phyloP scores from a whole-genome alignment of 1,139 yeast genomes.

The Scheffersomyces cryptocercus region DNA sequence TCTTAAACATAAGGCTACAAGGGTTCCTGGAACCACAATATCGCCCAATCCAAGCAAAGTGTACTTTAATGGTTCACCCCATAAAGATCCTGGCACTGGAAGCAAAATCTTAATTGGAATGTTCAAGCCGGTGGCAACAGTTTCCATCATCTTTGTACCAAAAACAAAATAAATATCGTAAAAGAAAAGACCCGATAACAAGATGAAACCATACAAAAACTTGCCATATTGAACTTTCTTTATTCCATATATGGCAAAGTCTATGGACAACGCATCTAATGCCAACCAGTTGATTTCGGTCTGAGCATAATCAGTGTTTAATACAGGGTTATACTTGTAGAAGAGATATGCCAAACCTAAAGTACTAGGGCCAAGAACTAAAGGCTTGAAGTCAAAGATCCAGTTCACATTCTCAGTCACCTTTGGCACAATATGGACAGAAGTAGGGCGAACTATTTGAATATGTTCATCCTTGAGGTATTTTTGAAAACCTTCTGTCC shows the following conservation, averaged over 20 bases:
- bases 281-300: constrained; percentile 27
- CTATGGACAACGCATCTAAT: constrained; percentile 34
- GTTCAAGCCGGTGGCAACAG: constrained; percentile 59
- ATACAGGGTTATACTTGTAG: constrained; percentile 21
- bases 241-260: constrained; percentile 39
- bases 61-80: constrained; percentile 4
- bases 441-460: constrained; percentile 16
- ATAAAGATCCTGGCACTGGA: constrained; percentile 30
- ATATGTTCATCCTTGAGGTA: constrained; percentile 17
- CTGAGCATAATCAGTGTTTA: constrained; percentile 12
- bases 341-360: constrained; percentile 17
- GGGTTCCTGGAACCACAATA: constrained; percentile 57
- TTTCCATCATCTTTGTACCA: constrained; percentile 60
- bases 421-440: constrained; percentile 12
- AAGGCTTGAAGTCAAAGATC: constrained; percentile 34
- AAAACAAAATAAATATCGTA: constrained; percentile 72
- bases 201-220: constrained; percentile 45
- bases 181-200: constrained; percentile 52
- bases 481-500: constrained; percentile 13
- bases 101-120: constrained; percentile 55
- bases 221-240: constrained; percentile 30
- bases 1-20: constrained; percentile 50
- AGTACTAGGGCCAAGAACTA: constrained; percentile 25
- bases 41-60: constrained; percentile 59
- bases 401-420: constrained; percentile 24